Evolutionary conservation across 1,284 basidiomycete genomes (phyloP), one percentile per base, ranked within the genome.

Genomic region (Melampsora americana): DNA sequence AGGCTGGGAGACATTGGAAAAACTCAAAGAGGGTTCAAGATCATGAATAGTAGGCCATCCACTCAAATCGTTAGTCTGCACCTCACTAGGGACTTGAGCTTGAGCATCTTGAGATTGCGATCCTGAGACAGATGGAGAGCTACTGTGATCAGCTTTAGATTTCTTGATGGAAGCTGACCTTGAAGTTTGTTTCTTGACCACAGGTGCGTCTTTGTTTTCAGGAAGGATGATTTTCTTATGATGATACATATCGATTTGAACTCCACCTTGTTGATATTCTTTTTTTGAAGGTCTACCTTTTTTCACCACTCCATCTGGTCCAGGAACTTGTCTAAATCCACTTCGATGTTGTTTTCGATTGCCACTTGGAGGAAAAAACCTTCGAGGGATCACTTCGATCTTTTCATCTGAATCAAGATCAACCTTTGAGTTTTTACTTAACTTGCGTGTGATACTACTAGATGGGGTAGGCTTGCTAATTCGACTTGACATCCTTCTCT

Each of bases 221-320:
- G 62, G 46, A 35, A 73, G 62, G n/a, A 53, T 48, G 18, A 73
- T 46, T 26, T 62, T 62, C 48, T 66, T 73, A 53, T 64, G 62
- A 18, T 53, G 50, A 48, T 74, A 74, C 72, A 74, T 74, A 53
- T 74, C 72, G 30, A 74, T 56, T 23, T 67, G 65, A 20, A 74
- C 72, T 20, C 72, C 65, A 14, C 61, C 65, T 14, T 59, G 32
- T 30, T 60, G 16, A 56, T 74, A 74, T 59, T 56, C 72, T 1
- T 67, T 74, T 30, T 74, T 74, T 2, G 72, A 74, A 28, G 72
- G 72, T 66, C 72, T 59, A 35, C 72, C 72, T 44, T 56, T 60
- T 39, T 74, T 74, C 20, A 74, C 65, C 16, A 60, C 30, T n/a
- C 72, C 72, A 32, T 66, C 59, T 30, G 72, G 48, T 42, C 59